Evolutionary conservation across 192 early-diverging fungal species (phyloP).

Genomic region (Backusella macrospora): DNA sequence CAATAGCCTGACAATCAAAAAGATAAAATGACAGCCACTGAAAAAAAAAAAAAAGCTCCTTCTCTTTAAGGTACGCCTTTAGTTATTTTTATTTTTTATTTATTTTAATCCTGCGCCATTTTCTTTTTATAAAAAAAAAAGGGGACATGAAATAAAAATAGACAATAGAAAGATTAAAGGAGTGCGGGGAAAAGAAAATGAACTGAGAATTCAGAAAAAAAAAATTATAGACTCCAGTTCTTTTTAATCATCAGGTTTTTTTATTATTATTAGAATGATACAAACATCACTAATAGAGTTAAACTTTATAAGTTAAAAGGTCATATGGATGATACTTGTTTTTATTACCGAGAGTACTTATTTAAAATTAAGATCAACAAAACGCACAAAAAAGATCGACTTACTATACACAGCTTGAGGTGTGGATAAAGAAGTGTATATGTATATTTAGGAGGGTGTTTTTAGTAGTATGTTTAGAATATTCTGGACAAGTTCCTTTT

Average conservation of each 20-base stretch:
- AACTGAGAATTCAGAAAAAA: not conserved
- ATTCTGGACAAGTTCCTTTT: not conserved
- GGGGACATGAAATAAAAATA: constrained; percentile 12
- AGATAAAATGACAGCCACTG: not conserved
- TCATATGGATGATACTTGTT: not conserved
- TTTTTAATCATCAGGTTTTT: not conserved
- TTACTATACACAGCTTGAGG: not conserved
- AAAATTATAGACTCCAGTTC: not conserved
- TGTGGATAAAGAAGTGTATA: too few species aligned
- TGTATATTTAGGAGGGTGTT: not conserved
- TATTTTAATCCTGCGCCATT: not conserved
- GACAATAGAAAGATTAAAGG: not conserved
- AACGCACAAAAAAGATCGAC: not conserved
- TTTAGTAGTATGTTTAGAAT: not conserved
- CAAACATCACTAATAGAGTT: not conserved
- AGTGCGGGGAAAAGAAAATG: not conserved
- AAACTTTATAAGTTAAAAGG: not conserved
- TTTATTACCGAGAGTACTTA: not conserved
- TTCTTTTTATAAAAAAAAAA: not conserved
- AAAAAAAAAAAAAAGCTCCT: too few species aligned
- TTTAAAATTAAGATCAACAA: not conserved
- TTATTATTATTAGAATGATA: not conserved
- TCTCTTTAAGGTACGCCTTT: not conserved
- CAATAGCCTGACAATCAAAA: not conserved
- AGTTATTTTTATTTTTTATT: not conserved